Evolutionary conservation across 306 rosid genomes (phyloP).

Genomic region (Castanea crenata): DNA sequence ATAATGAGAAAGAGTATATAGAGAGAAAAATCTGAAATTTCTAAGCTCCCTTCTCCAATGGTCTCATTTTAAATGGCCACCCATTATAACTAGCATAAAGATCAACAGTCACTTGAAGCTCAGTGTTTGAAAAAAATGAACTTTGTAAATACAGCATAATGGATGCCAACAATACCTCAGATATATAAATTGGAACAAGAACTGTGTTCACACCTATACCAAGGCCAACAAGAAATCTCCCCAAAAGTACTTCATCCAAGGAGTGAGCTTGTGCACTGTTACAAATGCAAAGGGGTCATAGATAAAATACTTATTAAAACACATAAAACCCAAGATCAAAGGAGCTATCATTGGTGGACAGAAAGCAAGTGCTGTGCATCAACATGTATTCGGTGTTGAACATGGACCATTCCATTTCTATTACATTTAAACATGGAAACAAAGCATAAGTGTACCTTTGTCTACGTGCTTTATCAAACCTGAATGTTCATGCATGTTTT

Average conservation of each 20-base stretch:
- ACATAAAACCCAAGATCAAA: neutral
- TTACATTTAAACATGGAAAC: too few relatives aligned
- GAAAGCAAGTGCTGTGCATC: conserved; percentile 8
- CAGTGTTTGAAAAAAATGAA: neutral
- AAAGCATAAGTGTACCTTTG: too few relatives aligned
- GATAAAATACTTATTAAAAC: conserved; percentile 9
- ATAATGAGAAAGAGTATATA: neutral
- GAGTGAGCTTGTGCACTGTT: conserved; percentile 78
- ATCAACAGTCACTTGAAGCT: neutral
- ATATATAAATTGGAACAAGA: conserved; percentile 83
- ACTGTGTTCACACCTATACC: conserved; percentile 91
- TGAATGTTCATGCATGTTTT: too few relatives aligned
- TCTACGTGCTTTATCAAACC: too few relatives aligned
- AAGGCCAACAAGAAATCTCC: conserved; percentile 95
- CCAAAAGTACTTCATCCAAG: conserved; percentile 71
- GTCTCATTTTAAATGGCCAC: neutral
- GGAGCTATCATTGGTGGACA: conserved; percentile 2
- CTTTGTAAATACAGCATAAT: neutral
- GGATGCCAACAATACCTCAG: conserved; percentile 58
- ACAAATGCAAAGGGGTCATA: conserved; percentile 28
- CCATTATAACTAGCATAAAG: neutral
- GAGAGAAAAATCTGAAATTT: neutral
- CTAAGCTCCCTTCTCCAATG: neutral
- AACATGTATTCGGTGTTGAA: neutral
- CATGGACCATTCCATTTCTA: too few relatives aligned